A percentile compares a stretch with the other conserved stretches of the same genome.
These are phyloP conservation scores for Macrocybe gigantea DNA, from an alignment of 768 basidiomycete species.

Conservation along the genomic window DNA sequence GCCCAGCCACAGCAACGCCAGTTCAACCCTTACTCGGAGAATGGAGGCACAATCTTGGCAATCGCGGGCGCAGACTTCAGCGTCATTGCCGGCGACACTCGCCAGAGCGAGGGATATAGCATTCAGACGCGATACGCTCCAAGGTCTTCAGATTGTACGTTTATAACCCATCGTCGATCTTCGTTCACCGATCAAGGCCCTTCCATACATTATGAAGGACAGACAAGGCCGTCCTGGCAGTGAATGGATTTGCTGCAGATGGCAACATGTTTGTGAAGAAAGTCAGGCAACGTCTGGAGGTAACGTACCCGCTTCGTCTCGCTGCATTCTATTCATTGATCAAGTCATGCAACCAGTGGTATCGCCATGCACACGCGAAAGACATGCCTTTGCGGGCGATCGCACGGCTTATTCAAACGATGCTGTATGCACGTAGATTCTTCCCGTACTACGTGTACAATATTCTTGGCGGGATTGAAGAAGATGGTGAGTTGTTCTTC, in stretches of 20 bases:
- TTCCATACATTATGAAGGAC: constrained; percentile 47
- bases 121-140: constrained; percentile 98
- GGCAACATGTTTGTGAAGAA: constrained; percentile 98
- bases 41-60: constrained; percentile 94
- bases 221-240: constrained; percentile 87
- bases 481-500: constrained; percentile 66
- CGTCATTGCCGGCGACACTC: constrained; percentile 94
- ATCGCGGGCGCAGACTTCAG: constrained; percentile 91
- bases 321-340: not conserved
- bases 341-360: constrained; percentile 62
- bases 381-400: constrained; percentile 96
- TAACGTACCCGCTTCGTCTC: constrained; percentile 27
- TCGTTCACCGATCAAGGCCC: constrained; percentile 1
- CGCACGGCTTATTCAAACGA: constrained; percentile 96
- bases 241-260: constrained; percentile 97
- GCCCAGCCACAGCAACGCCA: constrained; percentile 45
- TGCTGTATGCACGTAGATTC: constrained; percentile 93
- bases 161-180: not conserved
- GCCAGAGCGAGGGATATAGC: constrained; percentile 94
- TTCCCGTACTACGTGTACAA: constrained; percentile 99
- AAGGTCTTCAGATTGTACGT: constrained; percentile 88
- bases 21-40: constrained; percentile 89
- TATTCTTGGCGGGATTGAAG: constrained; percentile 93
- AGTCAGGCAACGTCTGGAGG: constrained; percentile 93
- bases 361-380: constrained; percentile 93